Evolutionary conservation across 257 asterid genomes (phyloP).

Genomic region (Thymus mandschuricus): DNA sequence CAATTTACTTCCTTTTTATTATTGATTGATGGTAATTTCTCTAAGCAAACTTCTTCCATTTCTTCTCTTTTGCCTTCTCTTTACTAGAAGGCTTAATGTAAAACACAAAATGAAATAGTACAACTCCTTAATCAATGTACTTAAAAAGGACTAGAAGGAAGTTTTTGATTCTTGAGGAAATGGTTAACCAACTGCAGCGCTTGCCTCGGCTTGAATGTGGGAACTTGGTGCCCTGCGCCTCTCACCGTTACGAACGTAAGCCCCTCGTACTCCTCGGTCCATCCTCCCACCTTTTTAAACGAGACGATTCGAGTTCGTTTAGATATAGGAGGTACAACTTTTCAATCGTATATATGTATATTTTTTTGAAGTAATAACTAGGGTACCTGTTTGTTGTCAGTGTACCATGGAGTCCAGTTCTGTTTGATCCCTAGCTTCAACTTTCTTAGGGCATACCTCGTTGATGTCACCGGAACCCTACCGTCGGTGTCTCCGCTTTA

Average conservation of each 20-base stretch:
- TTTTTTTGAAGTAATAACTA: too few species aligned
- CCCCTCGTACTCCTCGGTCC: conserved; percentile 71
- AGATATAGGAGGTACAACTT: too few species aligned
- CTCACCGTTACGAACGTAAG: conserved; percentile 68
- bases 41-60: not conserved
- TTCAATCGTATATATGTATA: too few species aligned
- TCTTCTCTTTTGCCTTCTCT: too few species aligned
- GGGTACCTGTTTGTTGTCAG: conserved; percentile 62
- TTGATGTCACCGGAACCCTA: conserved; percentile 71
- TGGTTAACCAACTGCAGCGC: conserved; percentile 59
- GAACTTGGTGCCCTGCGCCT: conserved; percentile 95
- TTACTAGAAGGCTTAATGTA: too few species aligned
- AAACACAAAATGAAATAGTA: not conserved
- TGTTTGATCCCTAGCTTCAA: conserved; percentile 49
- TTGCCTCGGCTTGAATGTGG: conserved; percentile 67
- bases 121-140: too few species aligned
- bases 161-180: conserved; percentile 51
- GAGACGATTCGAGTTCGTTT: too few species aligned
- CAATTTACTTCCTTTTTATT: too few species aligned
- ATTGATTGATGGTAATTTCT: not conserved
- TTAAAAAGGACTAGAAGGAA: conserved; percentile 60
- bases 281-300: conserved; percentile 72
- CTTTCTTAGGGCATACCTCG: conserved; percentile 59
- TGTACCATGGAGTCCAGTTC: conserved; percentile 84
- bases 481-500: conserved; percentile 82